A percentile compares a stretch with the other conserved stretches of the same genome.
phyloP scores from a whole-genome alignment of 1,284 basidiomycete species.

The Tilletia setariae region DNA sequence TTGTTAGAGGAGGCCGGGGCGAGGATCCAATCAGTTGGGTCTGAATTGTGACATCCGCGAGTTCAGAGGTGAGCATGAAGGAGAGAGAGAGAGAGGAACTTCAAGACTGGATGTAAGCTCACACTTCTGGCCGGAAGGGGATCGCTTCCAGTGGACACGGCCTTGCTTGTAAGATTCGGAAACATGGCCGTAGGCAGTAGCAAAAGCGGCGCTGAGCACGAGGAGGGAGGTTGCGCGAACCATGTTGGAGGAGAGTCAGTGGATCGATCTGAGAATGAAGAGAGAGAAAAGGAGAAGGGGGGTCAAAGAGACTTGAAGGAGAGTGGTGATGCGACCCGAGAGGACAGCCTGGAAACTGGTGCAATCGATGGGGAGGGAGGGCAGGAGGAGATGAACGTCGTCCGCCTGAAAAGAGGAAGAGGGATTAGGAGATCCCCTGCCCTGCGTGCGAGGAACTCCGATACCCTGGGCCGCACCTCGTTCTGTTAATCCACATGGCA shows the following conservation, averaged over 20 bases:
- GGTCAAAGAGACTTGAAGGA: not conserved
- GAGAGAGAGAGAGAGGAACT: not conserved
- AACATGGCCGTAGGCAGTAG: slow-evolving; percentile 1
- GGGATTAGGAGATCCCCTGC: no score
- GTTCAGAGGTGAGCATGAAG: no score
- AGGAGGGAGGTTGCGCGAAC: slow-evolving; percentile 1
- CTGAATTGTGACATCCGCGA: no score
- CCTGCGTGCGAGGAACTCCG: no score
- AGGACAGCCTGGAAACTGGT: no score
- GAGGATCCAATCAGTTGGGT: not conserved
- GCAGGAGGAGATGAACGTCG: no score
- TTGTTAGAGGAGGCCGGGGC: slow-evolving; percentile 11
- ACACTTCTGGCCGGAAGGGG: not conserved
- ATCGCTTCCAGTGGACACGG: slow-evolving; percentile 9
- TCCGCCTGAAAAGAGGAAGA: no score
- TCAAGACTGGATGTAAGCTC: not conserved
- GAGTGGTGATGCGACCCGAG: not conserved
- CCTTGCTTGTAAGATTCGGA: slow-evolving; percentile 1
- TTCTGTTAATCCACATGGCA: no score
- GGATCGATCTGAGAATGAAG: not conserved
- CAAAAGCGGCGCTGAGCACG: not conserved
- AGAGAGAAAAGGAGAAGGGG: no score
- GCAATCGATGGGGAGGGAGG: no score
- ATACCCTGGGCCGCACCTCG: no score
- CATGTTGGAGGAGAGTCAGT: not conserved